Percentiles rank a stretch among this genome's conserved stretches.
These are phyloP conservation scores for Diaporthe humulicola DNA, from an alignment of 2,329 filamentous ascomycete species.

Conservation along the genomic window DNA sequence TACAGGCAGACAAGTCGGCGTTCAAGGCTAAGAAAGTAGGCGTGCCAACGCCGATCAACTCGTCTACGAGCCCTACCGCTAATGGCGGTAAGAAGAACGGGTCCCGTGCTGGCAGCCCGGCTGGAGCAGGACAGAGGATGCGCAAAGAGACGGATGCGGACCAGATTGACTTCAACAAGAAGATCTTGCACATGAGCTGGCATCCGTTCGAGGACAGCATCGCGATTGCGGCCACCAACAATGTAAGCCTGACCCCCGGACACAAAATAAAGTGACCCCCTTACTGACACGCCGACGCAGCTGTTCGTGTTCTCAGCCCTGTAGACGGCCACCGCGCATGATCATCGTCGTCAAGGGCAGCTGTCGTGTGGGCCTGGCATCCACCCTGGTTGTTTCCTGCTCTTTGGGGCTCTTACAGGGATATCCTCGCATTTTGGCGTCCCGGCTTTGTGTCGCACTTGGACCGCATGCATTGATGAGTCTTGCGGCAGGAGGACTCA, in stretches of 20 bases:
- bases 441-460: background rate
- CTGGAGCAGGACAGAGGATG: conserved; percentile 86
- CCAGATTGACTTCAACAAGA: conserved; percentile 99
- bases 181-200: conserved; percentile 99
- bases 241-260: conserved; percentile 74
- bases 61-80: conserved; percentile 78
- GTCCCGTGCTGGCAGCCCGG: conserved; percentile 89
- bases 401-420: conserved; percentile 2
- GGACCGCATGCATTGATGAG: conserved; percentile 28
- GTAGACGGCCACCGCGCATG: conserved; percentile 41
- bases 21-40: conserved; percentile 99
- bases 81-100: conserved; percentile 88
- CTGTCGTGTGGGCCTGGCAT: conserved; percentile 24
- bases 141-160: conserved; percentile 99
- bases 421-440: conserved; percentile 21
- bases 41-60: conserved; percentile 96
- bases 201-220: conserved; percentile 99
- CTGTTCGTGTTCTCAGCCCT: conserved; percentile 52
- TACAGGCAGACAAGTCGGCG: conserved; percentile 98
- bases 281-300: conserved; percentile 45
- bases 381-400: conserved; percentile 28
- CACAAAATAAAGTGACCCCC: background rate
- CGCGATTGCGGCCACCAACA: conserved; percentile 98
- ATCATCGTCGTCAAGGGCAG: conserved; percentile 28
- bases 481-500: conserved; percentile 19